A percentile compares a stretch with the other conserved stretches of the same genome.
These are phyloP conservation scores for Asterochloris erici DNA, from an alignment of 139 green algal species.

Conservation along the genomic window DNA sequence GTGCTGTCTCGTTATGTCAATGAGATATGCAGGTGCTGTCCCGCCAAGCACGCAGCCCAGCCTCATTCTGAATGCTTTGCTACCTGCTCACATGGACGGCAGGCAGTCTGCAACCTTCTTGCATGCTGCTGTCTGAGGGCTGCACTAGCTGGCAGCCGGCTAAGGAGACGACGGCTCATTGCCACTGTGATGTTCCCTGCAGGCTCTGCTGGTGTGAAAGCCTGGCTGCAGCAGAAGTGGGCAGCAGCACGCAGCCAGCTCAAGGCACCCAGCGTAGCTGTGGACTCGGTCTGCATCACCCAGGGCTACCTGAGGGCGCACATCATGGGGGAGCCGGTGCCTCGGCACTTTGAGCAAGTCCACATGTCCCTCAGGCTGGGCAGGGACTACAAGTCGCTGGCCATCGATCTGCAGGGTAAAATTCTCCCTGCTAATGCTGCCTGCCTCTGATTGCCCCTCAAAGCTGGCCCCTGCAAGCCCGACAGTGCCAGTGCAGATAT, in stretches of 20 bases:
- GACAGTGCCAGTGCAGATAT: neutral
- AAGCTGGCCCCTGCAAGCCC: neutral
- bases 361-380: conserved; percentile 46
- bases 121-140: no score
- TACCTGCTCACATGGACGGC: no score
- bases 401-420: conserved; percentile 48
- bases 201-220: neutral
- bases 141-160: no score
- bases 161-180: no score
- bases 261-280: conserved; percentile 16
- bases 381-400: conserved; percentile 50
- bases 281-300: conserved; percentile 35
- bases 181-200: neutral
- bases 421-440: neutral
- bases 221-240: neutral
- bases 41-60: no score
- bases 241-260: neutral
- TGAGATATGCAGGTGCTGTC: no score
- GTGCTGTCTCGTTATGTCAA: no score
- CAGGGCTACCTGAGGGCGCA: conserved; percentile 29
- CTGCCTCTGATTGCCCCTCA: neutral
- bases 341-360: conserved; percentile 48
- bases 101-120: no score
- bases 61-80: no score
- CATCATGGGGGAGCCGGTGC: conserved; percentile 40